Percentiles rank a stretch among this genome's conserved stretches.
These are phyloP conservation scores for Trypanosoma melophagium DNA, from an alignment of 208 protist genomes.

Conservation along the genomic window DNA sequence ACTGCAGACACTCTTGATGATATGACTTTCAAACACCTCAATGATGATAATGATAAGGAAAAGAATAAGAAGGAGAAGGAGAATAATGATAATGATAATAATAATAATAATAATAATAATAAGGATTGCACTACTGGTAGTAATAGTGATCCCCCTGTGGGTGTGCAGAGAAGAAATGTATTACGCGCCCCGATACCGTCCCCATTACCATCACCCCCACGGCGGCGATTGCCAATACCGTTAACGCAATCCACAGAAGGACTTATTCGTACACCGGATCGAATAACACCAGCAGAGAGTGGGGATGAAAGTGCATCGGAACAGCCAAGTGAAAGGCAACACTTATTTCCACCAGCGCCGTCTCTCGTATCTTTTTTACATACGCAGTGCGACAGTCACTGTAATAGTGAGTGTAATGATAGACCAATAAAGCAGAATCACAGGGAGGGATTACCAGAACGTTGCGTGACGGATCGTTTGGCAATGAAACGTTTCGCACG, in stretches of 20 bases:
- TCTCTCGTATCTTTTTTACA: neutral
- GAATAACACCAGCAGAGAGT: neutral
- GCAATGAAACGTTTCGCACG: slow-evolving; percentile 25
- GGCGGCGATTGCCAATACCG: neutral
- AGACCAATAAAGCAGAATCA: neutral
- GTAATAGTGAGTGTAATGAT: neutral
- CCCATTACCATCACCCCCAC: neutral
- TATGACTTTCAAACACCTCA: neutral
- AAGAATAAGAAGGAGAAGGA: neutral
- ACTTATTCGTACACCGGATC: slow-evolving; percentile 29
- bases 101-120: too few relatives aligned
- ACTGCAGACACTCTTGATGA: too few relatives aligned
- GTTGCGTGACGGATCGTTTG: slow-evolving; percentile 7
- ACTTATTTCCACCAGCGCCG: slow-evolving; percentile 3
- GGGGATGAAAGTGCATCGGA: neutral
- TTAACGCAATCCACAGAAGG: slow-evolving; percentile 5
- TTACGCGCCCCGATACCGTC: neutral
- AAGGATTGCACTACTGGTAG: too few relatives aligned
- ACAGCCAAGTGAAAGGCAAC: too few relatives aligned
- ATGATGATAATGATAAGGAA: neutral
- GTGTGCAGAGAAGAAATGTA: neutral
- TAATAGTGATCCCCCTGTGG: too few relatives aligned
- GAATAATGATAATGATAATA: too few relatives aligned
- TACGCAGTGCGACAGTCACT: neutral
- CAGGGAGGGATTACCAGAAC: neutral